A percentile compares a stretch with the other conserved stretches of the same genome.
Conservation (phyloP, 176 grass and related monocot genomes). For the barley (Hordeum vulgare) region DNA sequence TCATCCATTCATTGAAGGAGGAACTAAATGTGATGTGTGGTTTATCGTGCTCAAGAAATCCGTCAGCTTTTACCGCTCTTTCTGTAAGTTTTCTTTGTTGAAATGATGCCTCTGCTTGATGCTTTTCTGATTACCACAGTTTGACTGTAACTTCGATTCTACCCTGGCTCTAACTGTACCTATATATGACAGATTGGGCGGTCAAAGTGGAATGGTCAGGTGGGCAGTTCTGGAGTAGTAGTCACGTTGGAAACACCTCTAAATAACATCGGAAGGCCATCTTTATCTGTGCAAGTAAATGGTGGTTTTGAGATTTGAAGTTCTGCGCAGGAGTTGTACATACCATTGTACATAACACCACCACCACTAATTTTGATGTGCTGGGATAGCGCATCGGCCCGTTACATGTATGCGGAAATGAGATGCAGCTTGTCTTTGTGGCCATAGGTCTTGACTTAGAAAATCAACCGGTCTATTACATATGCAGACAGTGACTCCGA, state of each 20-base stretch:
- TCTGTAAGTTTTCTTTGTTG: conserved; percentile 50
- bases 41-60: conserved; percentile 50
- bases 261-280: conserved; percentile 66
- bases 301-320: conserved; percentile 81
- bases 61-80: conserved; percentile 70
- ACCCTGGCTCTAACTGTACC: not conserved
- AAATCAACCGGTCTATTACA: not conserved
- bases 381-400: conserved; percentile 16
- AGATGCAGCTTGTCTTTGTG: conserved; percentile 32
- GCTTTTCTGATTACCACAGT: not conserved
- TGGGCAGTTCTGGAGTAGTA: conserved; percentile 81
- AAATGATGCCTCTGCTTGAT: not conserved
- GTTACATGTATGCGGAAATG: conserved; percentile 27
- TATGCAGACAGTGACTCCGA: not conserved
- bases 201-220: conserved; percentile 96
- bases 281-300: conserved; percentile 86
- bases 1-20: conserved; percentile 80
- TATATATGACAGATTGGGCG: conserved; percentile 61
- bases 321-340: conserved; percentile 35
- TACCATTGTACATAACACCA: conserved; percentile 56
- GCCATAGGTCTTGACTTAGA: conserved; percentile 6
- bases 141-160: not conserved
- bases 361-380: conserved; percentile 2
- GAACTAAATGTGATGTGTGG: conserved; percentile 79
- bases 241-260: conserved; percentile 78